Base-by-base conservation (phyloP, 805 yeast genomes). In the Lachancea sp. region DNA sequence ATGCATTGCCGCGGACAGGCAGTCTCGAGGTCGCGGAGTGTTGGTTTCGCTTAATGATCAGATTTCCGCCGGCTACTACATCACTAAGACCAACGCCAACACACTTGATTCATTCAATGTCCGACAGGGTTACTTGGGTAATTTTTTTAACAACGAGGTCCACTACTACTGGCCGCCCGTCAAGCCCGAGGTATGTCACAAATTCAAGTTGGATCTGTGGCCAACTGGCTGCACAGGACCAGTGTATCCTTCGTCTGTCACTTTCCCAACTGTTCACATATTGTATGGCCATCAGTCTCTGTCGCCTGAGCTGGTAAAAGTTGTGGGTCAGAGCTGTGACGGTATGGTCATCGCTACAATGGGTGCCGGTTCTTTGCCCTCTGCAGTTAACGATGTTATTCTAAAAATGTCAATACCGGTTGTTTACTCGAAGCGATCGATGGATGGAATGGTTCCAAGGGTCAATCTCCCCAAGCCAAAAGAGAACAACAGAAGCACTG, bases 71-170 rank as follows among this genome's bases (percentile, higher is more conserved):
- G 88, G 86, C 2, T 78, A 75, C 60, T 79, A 79, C 56, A 76
- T 78, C 49, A 80, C 83, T 41, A 80, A 80, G 58, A 72, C 82
- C 15, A 79, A 79, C 50, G 84, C 86, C 20, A 80, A 80, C 56
- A 72, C 82, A 5, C 64, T 80, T 40, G 86, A 80, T 52, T 78
- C 86, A 3, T 80, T 80, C 65, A 79, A 78, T 55, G 74, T 72
- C 28, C 81, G 83, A 45, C 84, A 79, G 52, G 87, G 87, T 9
- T 80, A 78, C 54, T 58, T 80, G 49, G 88, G 88, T 3, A 77
- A 75, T 52, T 79, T 80, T 54, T 83, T 80, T 28, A 77, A 79
- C 52, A 77, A 78, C 42, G 76, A 74, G 52, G 73, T 79, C 20
- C 80, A 77, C 52, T 80, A 73, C 54, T 78, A 76, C 51, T 79